A percentile compares a stretch with the other conserved stretches of the same genome.
Evolutionary conservation across 192 early-diverging fungal species (phyloP).

Genomic region (Paraglomus brasilianum): DNA sequence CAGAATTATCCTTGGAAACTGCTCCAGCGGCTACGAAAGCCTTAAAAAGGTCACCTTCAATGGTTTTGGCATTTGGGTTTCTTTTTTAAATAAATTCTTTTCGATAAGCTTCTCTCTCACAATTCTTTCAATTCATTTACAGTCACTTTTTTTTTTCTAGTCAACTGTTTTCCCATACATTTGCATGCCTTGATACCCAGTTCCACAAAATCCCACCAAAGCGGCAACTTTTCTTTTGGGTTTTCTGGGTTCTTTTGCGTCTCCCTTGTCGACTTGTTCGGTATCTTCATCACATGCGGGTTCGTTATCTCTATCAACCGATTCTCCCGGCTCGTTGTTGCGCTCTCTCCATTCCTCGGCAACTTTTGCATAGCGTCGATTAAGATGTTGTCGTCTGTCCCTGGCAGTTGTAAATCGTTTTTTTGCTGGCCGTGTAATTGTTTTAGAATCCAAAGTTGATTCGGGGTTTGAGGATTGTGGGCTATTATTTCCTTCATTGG

Average conservation of each 20-base stretch:
- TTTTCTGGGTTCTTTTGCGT: constrained; percentile 47
- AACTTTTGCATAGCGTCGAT: neutral
- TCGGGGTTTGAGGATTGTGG: no score
- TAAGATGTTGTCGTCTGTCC: constrained; percentile 18
- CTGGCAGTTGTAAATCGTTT: constrained; percentile 23
- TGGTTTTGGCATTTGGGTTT: constrained; percentile 77
- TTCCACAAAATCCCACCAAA: constrained; percentile 91
- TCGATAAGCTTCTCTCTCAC: neutral
- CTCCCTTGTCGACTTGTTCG: neutral
- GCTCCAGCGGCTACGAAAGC: constrained; percentile 79
- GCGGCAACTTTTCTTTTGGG: constrained; percentile 92
- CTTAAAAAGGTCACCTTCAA: constrained; percentile 89
- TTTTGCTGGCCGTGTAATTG: neutral
- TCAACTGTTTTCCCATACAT: constrained; percentile 48
- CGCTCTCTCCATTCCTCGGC: neutral
- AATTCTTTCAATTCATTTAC: no score
- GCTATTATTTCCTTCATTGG: no score
- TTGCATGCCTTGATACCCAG: constrained; percentile 97
- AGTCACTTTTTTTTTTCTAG: no score
- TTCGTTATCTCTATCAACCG: neutral
- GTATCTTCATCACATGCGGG: constrained; percentile 6
- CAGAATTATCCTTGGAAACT: constrained; percentile 83
- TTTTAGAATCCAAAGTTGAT: no score
- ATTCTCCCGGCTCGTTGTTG: neutral
- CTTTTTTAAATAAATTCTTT: constrained; percentile 32